Conservation (phyloP, 352 stramenopile genomes). For the Pythium guiyangense region DNA sequence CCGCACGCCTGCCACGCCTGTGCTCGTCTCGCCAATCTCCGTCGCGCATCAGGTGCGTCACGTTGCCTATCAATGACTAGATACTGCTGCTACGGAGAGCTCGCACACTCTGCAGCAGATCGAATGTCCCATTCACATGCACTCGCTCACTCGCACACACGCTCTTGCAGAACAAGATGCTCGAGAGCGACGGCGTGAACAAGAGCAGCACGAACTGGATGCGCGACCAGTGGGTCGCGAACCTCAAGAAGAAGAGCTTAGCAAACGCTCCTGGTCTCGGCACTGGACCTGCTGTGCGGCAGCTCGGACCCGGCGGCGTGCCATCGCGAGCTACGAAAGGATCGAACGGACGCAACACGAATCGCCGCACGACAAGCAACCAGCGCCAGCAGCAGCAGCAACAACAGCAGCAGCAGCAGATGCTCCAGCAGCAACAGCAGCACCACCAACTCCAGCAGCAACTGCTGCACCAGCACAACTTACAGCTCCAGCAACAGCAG, state of each 20-base stretch:
- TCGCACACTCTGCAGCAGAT: not conserved
- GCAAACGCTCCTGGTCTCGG: constrained; percentile 11
- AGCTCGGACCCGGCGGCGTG: not conserved
- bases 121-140: not conserved
- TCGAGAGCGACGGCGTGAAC: constrained; percentile 21
- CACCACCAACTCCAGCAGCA: not conserved
- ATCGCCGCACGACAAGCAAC: constrained; percentile 26
- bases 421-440: not conserved
- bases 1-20: constrained; percentile 15
- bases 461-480: not conserved
- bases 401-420: not conserved
- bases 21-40: constrained; percentile 31
- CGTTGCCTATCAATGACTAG: not conserved
- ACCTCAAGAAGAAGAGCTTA: constrained; percentile 75
- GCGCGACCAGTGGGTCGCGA: constrained; percentile 81
- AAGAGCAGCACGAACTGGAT: constrained; percentile 55
- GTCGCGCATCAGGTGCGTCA: constrained; percentile 21
- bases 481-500: not conserved
- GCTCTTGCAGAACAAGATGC: constrained; percentile 29
- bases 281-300: constrained; percentile 10
- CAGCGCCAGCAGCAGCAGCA: constrained; percentile 10
- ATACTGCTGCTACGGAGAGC: not conserved
- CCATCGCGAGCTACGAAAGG: constrained; percentile 14
- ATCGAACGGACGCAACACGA: constrained; percentile 18
- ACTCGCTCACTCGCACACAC: too few species aligned